Conservation (phyloP, 1,284 basidiomycete genomes). For the Meira miltonrushii region DNA sequence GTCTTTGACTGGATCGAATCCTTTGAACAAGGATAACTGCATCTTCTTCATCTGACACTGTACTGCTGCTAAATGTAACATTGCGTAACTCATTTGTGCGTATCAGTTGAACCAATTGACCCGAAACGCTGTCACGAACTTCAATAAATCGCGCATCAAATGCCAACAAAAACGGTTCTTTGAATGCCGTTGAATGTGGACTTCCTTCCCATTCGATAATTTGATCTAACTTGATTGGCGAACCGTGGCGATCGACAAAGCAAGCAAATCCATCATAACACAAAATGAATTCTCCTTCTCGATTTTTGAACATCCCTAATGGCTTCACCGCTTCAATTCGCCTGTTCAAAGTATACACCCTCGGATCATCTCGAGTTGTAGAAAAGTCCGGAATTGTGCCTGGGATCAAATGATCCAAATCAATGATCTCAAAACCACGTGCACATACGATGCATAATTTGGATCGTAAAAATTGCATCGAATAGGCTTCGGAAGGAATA, state of each 20-base stretch:
- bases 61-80: conserved; percentile 55
- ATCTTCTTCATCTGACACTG: conserved; percentile 7
- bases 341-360: conserved; percentile 67
- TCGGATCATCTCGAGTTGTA: conserved; percentile 63
- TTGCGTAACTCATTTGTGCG: conserved; percentile 73
- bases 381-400: conserved; percentile 67
- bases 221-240: conserved; percentile 58
- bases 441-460: conserved; percentile 85
- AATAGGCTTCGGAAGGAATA: conserved; percentile 79
- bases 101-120: conserved; percentile 83
- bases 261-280: conserved; percentile 85
- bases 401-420: conserved; percentile 70
- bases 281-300: conserved; percentile 76
- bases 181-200: conserved; percentile 64
- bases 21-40: conserved; percentile 14
- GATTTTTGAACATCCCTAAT: conserved; percentile 79
- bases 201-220: conserved; percentile 93
- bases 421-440: conserved; percentile 90
- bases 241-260: conserved; percentile 56
- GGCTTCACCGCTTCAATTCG: conserved; percentile 73
- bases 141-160: conserved; percentile 90
- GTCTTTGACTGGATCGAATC: not conserved
- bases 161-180: conserved; percentile 80
- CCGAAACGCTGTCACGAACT: conserved; percentile 76
- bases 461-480: conserved; percentile 82